Percentiles rank a stretch among this genome's conserved stretches.
These are phyloP conservation scores for Penicillium sp. DNA, from an alignment of 2,329 filamentous ascomycete species.

Conservation along the genomic window DNA sequence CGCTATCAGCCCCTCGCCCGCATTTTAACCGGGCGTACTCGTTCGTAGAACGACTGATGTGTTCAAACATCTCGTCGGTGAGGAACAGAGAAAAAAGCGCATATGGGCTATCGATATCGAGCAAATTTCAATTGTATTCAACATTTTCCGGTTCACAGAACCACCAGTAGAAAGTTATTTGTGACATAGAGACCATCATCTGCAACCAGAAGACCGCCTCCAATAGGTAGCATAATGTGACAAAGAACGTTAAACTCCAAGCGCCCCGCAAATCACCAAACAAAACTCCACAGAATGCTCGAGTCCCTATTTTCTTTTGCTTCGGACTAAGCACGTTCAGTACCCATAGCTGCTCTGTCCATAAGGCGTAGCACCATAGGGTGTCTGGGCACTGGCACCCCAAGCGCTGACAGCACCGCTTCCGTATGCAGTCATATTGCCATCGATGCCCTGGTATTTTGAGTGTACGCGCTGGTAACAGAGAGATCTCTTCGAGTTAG, in stretches of 20 bases:
- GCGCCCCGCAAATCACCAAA: constrained; percentile 10
- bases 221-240: constrained; percentile 5
- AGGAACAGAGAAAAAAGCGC: too few species aligned
- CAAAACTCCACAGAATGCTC: constrained; percentile 27
- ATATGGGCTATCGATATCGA: too few species aligned
- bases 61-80: too few species aligned
- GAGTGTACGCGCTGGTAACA: neutral
- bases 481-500: constrained; percentile 3
- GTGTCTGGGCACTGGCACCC: constrained; percentile 58
- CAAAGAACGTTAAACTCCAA: constrained; percentile 11
- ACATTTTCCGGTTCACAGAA: constrained; percentile 5
- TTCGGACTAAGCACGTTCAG: constrained; percentile 13
- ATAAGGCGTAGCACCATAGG: constrained; percentile 60
- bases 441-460: constrained; percentile 38
- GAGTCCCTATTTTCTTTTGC: constrained; percentile 13
- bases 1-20: too few species aligned
- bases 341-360: constrained; percentile 45
- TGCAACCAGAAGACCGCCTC: constrained; percentile 1
- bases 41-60: too few species aligned
- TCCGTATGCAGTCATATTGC: constrained; percentile 40
- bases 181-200: neutral
- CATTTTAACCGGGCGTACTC: too few species aligned
- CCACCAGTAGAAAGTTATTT: constrained; percentile 1
- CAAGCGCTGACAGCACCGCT: constrained; percentile 60
- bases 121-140: neutral